Evolutionary conservation across 2,329 filamentous ascomycete species (phyloP).

Genomic region (Diaporthe capsici): DNA sequence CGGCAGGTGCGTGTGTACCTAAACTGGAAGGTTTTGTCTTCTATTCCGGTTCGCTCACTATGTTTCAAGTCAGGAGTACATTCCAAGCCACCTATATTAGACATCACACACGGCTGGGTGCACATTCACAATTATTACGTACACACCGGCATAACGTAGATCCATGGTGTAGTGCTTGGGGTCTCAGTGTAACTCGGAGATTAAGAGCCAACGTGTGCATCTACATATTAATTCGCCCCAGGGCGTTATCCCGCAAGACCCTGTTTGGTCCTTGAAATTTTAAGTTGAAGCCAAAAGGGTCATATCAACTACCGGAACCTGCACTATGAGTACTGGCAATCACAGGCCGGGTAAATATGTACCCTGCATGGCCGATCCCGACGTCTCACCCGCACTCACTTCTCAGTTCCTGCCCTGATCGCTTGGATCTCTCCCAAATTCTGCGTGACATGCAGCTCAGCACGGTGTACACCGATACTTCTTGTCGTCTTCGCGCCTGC

Average conservation of each 20-base stretch:
- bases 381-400: neutral
- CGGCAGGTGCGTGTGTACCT: neutral
- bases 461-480: neutral
- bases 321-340: neutral
- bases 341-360: constrained; percentile 8
- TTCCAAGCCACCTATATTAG: neutral
- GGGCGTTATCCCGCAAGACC: neutral
- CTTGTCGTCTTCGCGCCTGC: neutral
- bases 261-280: neutral
- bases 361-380: neutral
- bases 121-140: neutral
- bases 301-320: neutral
- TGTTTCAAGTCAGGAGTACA: neutral
- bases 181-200: neutral
- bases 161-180: neutral
- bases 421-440: no score
- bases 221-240: neutral
- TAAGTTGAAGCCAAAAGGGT: neutral
- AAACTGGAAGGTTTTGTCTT: neutral
- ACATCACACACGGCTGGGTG: neutral
- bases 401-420: neutral
- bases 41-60: neutral
- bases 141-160: neutral
- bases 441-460: neutral
- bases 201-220: neutral